Evolutionary conservation across 2,329 filamentous ascomycete genomes (phyloP), one percentile per base, ranked within the genome.

Genomic region (Fusarium sp.): DNA sequence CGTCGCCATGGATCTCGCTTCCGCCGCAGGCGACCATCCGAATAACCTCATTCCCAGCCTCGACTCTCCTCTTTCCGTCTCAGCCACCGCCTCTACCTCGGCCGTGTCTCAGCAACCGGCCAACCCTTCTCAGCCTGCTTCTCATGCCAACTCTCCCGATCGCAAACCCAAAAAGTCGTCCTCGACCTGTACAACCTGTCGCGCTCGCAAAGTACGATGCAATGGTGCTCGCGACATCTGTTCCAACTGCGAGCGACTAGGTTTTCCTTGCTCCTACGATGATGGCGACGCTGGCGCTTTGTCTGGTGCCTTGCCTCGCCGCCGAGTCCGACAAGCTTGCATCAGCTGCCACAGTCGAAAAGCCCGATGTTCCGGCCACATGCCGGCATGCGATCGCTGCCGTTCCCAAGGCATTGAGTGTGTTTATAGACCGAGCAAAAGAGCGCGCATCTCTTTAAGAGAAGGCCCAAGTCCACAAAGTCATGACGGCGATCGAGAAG

Each of bases 291-390:
- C 80, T 31, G 80, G 81, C 13, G 74, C 80, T 45, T 80, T 83
- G 69, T 80, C 80, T 34, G 76, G 82, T 50, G 77, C 80, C n/a
- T 73, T 86, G 51, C 83, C 86, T 8, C 79, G 85, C 40, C 82
- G 86, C 37, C 84, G 86, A 23, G 86, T 87, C 42, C 82, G 85
- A 44, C 82, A 86, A 74, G 86, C 86, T 30, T 88, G 86, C 69
- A 80, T 84, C 71, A 86, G 83, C 72, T 88, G 86, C 74, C 86
- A 88, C 67, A 83, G 84, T 34, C 81, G 86, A 69, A 88, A 88
- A 73, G 86, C 86, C 31, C 80, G 85, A 49, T 88, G 86, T 77
- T 87, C 83, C 53, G 86, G 86, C n/a, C 83, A 86, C 66, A 79
- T 83, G 50, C 86, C 86, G 5, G 81, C 83, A 53, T 88, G 86